phyloP scores from a whole-genome alignment of 2,329 filamentous ascomycete species.

The Stromatinia cepivora region DNA sequence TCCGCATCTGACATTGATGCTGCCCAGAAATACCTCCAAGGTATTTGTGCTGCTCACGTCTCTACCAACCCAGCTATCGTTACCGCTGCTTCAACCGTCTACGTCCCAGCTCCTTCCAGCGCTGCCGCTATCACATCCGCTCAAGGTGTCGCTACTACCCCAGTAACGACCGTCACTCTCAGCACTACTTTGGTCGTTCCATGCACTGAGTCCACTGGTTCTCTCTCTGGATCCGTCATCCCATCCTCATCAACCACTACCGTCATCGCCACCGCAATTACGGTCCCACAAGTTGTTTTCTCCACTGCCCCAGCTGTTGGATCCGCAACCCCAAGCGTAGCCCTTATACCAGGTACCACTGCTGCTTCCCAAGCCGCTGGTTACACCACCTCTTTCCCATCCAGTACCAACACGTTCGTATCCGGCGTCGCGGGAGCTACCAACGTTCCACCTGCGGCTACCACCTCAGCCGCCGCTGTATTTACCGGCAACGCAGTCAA shows the following conservation, averaged over 20 bases:
- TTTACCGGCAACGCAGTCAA: slow-evolving; percentile 40
- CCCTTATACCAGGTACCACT: slow-evolving; percentile 45
- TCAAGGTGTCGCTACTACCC: slow-evolving; percentile 40
- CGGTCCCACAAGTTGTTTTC: slow-evolving; percentile 56
- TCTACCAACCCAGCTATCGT: slow-evolving; percentile 80
- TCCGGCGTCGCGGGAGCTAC: slow-evolving; percentile 21
- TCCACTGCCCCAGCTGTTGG: slow-evolving; percentile 30
- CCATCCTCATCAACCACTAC: slow-evolving; percentile 53
- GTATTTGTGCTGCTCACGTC: slow-evolving; percentile 79
- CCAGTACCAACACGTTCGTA: slow-evolving; percentile 3
- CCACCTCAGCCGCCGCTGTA: slow-evolving; percentile 41
- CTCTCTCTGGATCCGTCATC: slow-evolving; percentile 46
- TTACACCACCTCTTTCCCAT: slow-evolving; percentile 31
- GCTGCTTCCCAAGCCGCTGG: slow-evolving; percentile 27
- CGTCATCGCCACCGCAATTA: slow-evolving; percentile 49
- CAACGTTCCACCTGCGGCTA: slow-evolving; percentile 34
- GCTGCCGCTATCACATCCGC: slow-evolving; percentile 27
- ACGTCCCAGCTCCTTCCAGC: slow-evolving; percentile 53
- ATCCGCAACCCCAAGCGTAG: slow-evolving; percentile 27
- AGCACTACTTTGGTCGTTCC: slow-evolving; percentile 54
- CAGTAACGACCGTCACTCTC: slow-evolving; percentile 51
- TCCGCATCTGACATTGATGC: slow-evolving; percentile 64
- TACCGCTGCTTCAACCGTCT: slow-evolving; percentile 65
- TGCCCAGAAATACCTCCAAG: slow-evolving; percentile 82
- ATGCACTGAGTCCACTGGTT: slow-evolving; percentile 46